Evolutionary conservation across 2,329 filamentous ascomycete genomes (phyloP).

Genomic region (Coniochaeta pulveracea): DNA sequence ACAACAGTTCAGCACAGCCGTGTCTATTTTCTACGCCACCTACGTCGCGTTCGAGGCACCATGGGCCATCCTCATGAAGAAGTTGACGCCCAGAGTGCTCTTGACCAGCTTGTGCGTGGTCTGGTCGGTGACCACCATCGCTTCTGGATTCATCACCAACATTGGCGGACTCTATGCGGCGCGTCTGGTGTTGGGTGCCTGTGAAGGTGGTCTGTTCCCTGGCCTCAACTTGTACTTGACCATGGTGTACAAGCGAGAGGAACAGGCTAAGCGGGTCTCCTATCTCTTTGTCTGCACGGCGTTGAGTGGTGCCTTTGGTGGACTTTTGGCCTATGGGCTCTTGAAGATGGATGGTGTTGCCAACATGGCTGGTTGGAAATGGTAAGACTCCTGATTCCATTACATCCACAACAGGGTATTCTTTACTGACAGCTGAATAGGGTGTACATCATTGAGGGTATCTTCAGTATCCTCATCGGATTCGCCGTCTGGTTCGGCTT

Average conservation of each 20-base stretch:
- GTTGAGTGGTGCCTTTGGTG: slow-evolving; percentile 41
- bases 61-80: slow-evolving; percentile 15
- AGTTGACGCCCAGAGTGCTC: slow-evolving; percentile 8
- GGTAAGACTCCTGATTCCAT: slow-evolving; percentile 8
- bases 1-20: slow-evolving; percentile 30
- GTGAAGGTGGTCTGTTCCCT: slow-evolving; percentile 37
- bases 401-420: neutral
- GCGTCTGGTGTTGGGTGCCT: slow-evolving; percentile 33
- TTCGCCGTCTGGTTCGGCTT: slow-evolving; percentile 32
- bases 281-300: slow-evolving; percentile 43
- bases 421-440: neutral
- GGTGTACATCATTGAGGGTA: slow-evolving; percentile 39
- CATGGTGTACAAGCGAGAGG: slow-evolving; percentile 44
- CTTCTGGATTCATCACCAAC: slow-evolving; percentile 31
- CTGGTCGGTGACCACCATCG: slow-evolving; percentile 36
- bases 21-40: slow-evolving; percentile 14
- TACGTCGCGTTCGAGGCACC: slow-evolving; percentile 20
- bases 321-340: slow-evolving; percentile 46
- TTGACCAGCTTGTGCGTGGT: slow-evolving; percentile 16
- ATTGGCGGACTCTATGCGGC: slow-evolving; percentile 29
- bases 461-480: slow-evolving; percentile 28
- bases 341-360: slow-evolving; percentile 32
- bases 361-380: slow-evolving; percentile 34
- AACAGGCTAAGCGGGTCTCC: slow-evolving; percentile 41
- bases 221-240: slow-evolving; percentile 35